Evolutionary conservation across 176 grass and related monocot genomes (phyloP), one percentile per base, ranked within the genome.

Genomic region (Zizania latifolia): DNA sequence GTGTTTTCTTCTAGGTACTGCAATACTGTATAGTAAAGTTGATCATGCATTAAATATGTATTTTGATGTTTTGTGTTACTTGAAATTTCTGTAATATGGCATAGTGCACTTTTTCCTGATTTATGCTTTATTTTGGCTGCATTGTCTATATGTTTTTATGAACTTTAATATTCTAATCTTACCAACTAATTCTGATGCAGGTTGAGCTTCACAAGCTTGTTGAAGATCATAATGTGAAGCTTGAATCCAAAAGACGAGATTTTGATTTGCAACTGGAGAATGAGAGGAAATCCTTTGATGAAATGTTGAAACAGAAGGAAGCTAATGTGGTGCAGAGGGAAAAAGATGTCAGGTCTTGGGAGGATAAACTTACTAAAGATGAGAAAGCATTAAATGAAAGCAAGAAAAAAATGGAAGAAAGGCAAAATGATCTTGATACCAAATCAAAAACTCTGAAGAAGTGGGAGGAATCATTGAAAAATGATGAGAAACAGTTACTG

Each of bases 141-240:
- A 44, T 24, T n/a, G n/a, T n/a, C n/a, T n/a, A n/a, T n/a, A n/a
- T n/a, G n/a, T n/a, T n/a, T n/a, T n/a, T n/a, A n/a, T n/a, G n/a
- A n/a, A 14, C 17, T 48, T 48, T 48, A 3, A 48, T 43, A 43
- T 15, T 32, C 68, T 85, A 36, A 70, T 61, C 38, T 27, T 60
- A n/a, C 17, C 34, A 10, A 78, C 16, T 9, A 61, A 60, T 75
- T 55, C 30, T 66, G 43, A 80, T 88, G 55, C 64, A 98, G 95
- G 69, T 83, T 72, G 91, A 81, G 53, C 89, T 98, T 37, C 86
- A 94, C 73, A 94, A 92, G 82, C 79, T 98, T 81, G 50, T 94
- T 44, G 91, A 92, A 73, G 84, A 92, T 60, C 95, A 94, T 62
- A 89, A 92, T 24, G 36, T 62, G 8, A 74, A 84, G 22, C 76